A percentile compares a stretch with the other conserved stretches of the same genome.
phyloP scores from a whole-genome alignment of 495 filamentous ascomycete species.

The Cladorrhinum samala region DNA sequence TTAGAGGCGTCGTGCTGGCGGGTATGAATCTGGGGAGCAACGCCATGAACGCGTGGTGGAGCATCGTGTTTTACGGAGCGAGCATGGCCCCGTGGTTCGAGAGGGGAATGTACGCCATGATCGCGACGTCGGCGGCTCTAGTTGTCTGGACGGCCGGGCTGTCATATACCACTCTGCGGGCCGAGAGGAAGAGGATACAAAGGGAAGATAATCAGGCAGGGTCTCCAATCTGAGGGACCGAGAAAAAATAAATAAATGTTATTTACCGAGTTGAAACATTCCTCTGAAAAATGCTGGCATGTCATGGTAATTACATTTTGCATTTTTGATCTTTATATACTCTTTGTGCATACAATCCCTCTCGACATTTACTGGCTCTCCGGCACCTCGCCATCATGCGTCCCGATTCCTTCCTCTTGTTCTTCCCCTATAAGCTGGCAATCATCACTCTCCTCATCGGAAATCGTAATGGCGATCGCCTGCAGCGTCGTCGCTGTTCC shows the following conservation, averaged over 20 bases:
- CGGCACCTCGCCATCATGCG: background rate
- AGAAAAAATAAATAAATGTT: no score
- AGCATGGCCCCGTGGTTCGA: slow-evolving; percentile 54
- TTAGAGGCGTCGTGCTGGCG: slow-evolving; percentile 46
- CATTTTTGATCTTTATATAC: no score
- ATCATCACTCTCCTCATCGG: background rate
- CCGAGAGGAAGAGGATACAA: no score
- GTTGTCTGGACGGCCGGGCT: no score
- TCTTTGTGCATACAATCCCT: background rate
- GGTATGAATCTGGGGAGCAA: slow-evolving; percentile 55
- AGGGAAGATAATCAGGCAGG: no score
- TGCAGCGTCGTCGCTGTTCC: background rate
- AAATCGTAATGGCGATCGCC: background rate
- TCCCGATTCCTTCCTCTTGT: background rate
- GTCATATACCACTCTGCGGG: no score
- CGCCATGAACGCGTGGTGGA: slow-evolving; percentile 59
- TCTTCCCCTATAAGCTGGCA: background rate
- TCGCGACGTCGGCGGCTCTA: slow-evolving; percentile 46
- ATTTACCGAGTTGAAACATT: no score
- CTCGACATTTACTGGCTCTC: background rate
- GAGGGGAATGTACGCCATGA: slow-evolving; percentile 56
- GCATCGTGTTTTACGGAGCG: slow-evolving; percentile 57
- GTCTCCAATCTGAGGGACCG: no score
- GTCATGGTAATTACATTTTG: no score
- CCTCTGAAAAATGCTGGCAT: no score